Percentiles rank a stretch among this genome's conserved stretches.
Evolutionary conservation across 176 grass and related monocot genomes (phyloP).

Genomic region (Musa troglodytarum): DNA sequence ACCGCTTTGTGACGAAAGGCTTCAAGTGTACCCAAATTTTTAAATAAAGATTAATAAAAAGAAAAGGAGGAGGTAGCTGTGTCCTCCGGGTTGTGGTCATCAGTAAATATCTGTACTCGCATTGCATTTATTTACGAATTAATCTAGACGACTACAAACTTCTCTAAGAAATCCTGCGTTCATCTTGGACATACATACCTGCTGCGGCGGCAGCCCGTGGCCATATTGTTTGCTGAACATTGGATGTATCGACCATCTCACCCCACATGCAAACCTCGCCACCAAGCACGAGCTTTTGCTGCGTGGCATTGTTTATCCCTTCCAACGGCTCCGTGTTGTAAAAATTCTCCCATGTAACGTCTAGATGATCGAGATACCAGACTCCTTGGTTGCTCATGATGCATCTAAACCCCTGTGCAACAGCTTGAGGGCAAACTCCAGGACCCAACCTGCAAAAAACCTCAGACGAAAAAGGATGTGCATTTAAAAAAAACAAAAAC

Average conservation of each 20-base stretch:
- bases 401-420: conserved; percentile 81
- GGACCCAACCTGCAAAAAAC: conserved; percentile 56
- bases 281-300: conserved; percentile 77
- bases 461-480: neutral
- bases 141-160: too few species aligned
- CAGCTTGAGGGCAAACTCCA: conserved; percentile 84
- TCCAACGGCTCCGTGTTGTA: conserved; percentile 65
- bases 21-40: too few species aligned
- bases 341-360: conserved; percentile 85
- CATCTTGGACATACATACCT: conserved; percentile 25
- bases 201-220: conserved; percentile 84
- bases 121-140: too few species aligned
- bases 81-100: too few species aligned
- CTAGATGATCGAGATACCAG: conserved; percentile 94
- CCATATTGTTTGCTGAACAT: conserved; percentile 92
- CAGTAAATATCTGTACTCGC: too few species aligned
- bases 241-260: conserved; percentile 69
- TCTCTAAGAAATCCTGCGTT: too few species aligned
- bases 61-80: too few species aligned
- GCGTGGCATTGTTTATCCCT: conserved; percentile 44
- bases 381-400: conserved; percentile 96
- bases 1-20: neutral
- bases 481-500: neutral
- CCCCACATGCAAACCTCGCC: conserved; percentile 98
- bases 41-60: too few species aligned